Base-by-base conservation (phyloP, 352 stramenopile species). In the Globisporangium cylindrosporum region DNA sequence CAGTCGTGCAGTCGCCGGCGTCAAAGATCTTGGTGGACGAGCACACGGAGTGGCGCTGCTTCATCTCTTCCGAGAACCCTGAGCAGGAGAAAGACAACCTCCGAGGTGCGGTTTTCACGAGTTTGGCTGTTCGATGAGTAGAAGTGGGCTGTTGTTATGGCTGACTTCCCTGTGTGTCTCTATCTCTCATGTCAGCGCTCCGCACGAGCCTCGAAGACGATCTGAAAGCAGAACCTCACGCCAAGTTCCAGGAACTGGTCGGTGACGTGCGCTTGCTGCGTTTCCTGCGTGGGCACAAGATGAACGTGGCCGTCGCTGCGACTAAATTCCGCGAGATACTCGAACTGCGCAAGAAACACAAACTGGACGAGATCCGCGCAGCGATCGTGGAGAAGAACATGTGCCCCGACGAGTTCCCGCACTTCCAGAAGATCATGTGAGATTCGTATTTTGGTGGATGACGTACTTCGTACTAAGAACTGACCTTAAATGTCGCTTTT, bases 231-330 rank as follows among this genome's bases (percentile, higher is more conserved):
- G 78, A 81, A 25, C 58, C 62, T 0, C 68, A 73, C 20, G 64
- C 65, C 29, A 80, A 82, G 62, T 86, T 79, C 53, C 59, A 67
- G 15, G 81, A 91, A 59, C 64, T 90, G 9, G 78, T 87, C 14
- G 80, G 82, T 2, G 79, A 91, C 55, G 73, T 93, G 25, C 83
- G 82, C 2, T 60, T 93, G 29, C 65, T 93, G 32, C 85, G 85
- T 9, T 92, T 93, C 62, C 67, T 93, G 49, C 83, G 85, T 18
- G 83, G 85, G 1, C 69, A 92, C 68, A 93, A 92, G 70, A 81
- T 87, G 77, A 89, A 93, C 48, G 85, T 92, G 34, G 72, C 78
- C 0, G 62, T 84, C 7, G 85, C 82, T 14, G 83, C 83, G 1
- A 83, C 75, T 15, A 84, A 86, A 66, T 93, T 79, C 48, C 81